phyloP scores from a whole-genome alignment of 1,284 basidiomycete genomes.

The Chalciporus sp. region DNA sequence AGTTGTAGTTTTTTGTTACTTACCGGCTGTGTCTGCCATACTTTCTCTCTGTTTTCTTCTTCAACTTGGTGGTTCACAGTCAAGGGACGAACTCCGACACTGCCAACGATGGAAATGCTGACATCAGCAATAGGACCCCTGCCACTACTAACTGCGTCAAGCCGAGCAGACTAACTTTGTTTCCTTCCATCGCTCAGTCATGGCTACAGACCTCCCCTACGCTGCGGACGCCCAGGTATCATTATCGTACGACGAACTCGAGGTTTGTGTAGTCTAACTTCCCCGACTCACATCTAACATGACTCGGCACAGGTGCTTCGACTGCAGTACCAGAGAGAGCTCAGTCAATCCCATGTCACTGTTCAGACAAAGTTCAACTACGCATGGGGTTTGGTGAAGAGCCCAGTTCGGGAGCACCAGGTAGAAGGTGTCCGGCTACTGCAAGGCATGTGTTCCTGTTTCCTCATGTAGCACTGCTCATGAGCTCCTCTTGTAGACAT shows the following conservation, averaged over 20 bases:
- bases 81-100: conserved; percentile 27
- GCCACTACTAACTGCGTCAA: conserved; percentile 10
- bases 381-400: conserved; percentile 95
- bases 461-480: conserved; percentile 3
- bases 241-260: conserved; percentile 86
- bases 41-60: conserved; percentile 21
- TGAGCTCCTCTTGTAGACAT: conserved; percentile 57
- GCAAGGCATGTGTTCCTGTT: conserved; percentile 63
- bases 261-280: conserved; percentile 48
- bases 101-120: conserved; percentile 16
- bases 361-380: conserved; percentile 99
- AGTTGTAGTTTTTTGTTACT: conserved; percentile 19
- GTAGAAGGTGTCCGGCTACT: conserved; percentile 89
- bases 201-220: conserved; percentile 90
- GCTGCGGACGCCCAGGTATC: conserved; percentile 94
- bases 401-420: conserved; percentile 79
- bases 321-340: conserved; percentile 88
- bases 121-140: conserved; percentile 31
- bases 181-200: conserved; percentile 28
- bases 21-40: conserved; percentile 49
- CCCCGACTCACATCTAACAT: conserved; percentile 1
- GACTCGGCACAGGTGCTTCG: conserved; percentile 66
- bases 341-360: conserved; percentile 82
- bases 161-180: conserved; percentile 11
- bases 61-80: conserved; percentile 27